phyloP scores from a whole-genome alignment of 2,329 filamentous ascomycete species.

The Arthrocladium fulminans region DNA sequence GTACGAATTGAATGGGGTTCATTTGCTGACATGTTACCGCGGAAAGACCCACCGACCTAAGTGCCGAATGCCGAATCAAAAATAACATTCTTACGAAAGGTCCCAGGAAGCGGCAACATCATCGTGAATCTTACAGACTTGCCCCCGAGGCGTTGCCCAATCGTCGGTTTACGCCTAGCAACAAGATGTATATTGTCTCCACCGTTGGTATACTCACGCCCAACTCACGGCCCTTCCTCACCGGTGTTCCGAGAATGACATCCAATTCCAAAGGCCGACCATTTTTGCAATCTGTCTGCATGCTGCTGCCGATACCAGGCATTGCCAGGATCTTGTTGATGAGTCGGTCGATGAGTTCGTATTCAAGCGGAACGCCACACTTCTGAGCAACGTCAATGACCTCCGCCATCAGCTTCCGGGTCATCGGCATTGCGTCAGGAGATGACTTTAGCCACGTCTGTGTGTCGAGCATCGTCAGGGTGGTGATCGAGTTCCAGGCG shows the following conservation, averaged over 20 bases:
- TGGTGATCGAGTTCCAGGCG: conserved; percentile 36
- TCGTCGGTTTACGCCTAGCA: conserved; percentile 17
- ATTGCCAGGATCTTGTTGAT: conserved; percentile 33
- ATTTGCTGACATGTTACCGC: no score
- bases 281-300: conserved; percentile 37
- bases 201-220: conserved; percentile 33
- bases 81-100: no score
- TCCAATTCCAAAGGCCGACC: conserved; percentile 39
- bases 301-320: conserved; percentile 36
- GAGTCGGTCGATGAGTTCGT: conserved; percentile 32
- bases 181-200: conserved; percentile 30
- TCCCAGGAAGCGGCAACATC: conserved; percentile 24
- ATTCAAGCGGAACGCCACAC: conserved; percentile 31
- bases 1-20: no score
- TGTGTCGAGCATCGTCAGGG: conserved; percentile 36
- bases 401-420: conserved; percentile 35
- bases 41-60: no score
- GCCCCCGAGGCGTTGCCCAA: conserved; percentile 26
- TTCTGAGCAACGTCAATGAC: conserved; percentile 34
- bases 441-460: conserved; percentile 36
- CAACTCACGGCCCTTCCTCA: conserved; percentile 32
- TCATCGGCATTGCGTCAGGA: conserved; percentile 31
- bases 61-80: no score
- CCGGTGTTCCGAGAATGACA: conserved; percentile 38
- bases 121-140: conserved; percentile 28